Evolutionary conservation across 2,329 filamentous ascomycete genomes (phyloP).

Genomic region (Amauroascus verrucosus): DNA sequence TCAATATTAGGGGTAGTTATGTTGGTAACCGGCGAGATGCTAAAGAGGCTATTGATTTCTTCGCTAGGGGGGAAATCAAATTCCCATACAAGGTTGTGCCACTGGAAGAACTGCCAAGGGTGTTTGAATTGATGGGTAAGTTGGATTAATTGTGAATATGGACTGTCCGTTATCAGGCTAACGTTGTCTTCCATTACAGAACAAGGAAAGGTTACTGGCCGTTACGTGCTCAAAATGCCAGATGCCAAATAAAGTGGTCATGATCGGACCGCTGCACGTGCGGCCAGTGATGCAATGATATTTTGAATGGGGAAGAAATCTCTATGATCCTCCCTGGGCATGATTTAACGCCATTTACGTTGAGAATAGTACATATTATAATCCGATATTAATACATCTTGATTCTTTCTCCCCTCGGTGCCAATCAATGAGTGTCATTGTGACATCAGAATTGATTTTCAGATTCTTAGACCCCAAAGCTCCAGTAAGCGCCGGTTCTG

Average conservation of each 20-base stretch:
- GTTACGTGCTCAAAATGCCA: slow-evolving; percentile 38
- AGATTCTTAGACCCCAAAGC: too few species aligned
- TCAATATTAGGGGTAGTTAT: slow-evolving; percentile 84
- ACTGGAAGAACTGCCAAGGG: slow-evolving; percentile 64
- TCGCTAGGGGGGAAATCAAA: slow-evolving; percentile 69
- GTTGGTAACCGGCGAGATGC: slow-evolving; percentile 87
- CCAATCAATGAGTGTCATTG: too few species aligned
- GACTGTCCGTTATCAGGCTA: slow-evolving; percentile 17
- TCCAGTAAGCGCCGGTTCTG: too few species aligned
- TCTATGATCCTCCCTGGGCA: too few species aligned
- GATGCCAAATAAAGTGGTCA: slow-evolving; percentile 17
- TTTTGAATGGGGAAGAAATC: too few species aligned
- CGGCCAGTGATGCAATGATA: too few species aligned
- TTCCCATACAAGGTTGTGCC: slow-evolving; percentile 78
- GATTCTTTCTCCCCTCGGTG: too few species aligned
- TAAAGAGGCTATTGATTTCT: slow-evolving; percentile 86
- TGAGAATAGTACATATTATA: too few species aligned
- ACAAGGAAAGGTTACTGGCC: slow-evolving; percentile 34
- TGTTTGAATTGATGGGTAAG: slow-evolving; percentile 63
- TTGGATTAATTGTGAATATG: background rate
- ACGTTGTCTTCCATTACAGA: slow-evolving; percentile 20
- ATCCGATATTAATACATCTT: too few species aligned
- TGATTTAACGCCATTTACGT: too few species aligned
- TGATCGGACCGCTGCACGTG: background rate
- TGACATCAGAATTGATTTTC: too few species aligned